Percentiles rank a stretch among this genome's conserved stretches.
phyloP scores from a whole-genome alignment of 345 rosid genomes.

The Euphorbia peplus region DNA sequence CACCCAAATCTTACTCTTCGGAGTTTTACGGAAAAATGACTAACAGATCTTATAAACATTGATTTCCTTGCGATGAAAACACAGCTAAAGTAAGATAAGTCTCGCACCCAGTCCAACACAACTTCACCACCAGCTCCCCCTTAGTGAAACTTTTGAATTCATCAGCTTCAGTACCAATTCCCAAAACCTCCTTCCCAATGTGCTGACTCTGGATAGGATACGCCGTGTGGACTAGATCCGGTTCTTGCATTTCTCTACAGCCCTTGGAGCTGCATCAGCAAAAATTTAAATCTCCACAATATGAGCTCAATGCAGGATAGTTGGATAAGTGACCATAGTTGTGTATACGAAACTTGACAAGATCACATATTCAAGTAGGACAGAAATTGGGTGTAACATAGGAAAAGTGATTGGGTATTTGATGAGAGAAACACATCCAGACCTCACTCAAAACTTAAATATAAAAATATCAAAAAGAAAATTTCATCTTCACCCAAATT shows the following conservation, averaged over 20 bases:
- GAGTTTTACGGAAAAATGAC: conserved; percentile 13
- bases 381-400: too few species aligned
- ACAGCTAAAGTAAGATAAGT: conserved; percentile 13
- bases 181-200: conserved; percentile 6
- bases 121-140: conserved; percentile 1
- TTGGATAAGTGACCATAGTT: background rate
- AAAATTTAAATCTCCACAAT: background rate
- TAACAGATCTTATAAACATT: conserved; percentile 24
- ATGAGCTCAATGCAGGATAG: background rate
- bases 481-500: background rate
- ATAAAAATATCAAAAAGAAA: background rate
- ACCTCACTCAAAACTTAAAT: background rate
- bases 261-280: conserved; percentile 60
- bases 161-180: conserved; percentile 4
- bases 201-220: conserved; percentile 31
- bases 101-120: conserved; percentile 27
- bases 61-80: conserved; percentile 12
- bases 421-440: background rate
- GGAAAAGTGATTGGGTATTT: too few species aligned
- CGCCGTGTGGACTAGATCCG: conserved; percentile 36
- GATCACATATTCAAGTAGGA: background rate
- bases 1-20: too few species aligned
- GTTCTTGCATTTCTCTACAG: conserved; percentile 54
- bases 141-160: conserved; percentile 2
- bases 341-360: conserved; percentile 1